Base-by-base conservation (phyloP, 345 rosid genomes). In the Citrus reticulata region DNA sequence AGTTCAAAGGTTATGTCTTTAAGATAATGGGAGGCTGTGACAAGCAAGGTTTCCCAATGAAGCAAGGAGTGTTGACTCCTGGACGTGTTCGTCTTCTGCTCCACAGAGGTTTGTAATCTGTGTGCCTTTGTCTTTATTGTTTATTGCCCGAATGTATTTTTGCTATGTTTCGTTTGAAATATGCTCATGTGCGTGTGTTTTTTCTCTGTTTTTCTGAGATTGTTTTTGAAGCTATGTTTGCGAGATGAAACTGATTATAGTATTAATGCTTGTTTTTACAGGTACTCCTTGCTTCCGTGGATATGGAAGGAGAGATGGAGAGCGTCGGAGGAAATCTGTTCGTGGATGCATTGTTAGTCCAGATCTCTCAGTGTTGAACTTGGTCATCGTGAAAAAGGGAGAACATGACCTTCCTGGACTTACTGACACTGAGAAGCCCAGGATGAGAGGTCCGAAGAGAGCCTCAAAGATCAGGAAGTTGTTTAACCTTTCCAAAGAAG, bases 1-100 rank as follows among this genome's bases (percentile, higher is more conserved):
- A 94, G 77, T 92, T 94, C 81, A 94, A 86, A 79, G 97, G 98
- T 2, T 94, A 94, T 39, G 87, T 94, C 9, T 94, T 92, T 82
- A 92, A 92, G 85, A 94, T 90, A 84, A 94, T 79, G 98, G 97
- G 94, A 78, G 98, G 98, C 25, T 94, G 95, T 49, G 97, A 92
- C 91, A 92, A 92, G 85, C 98, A 94, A 75, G 97, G 98, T 22
- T 92, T 94, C 72, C 95, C 98, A 57, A 91, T 91, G 97, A 91
- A 94, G 84, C 98, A 94, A 81, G 98, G 97, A 81, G 98, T 91
- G 79, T 81, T 91, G 24, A 91, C 98, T 64, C 88, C 93, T 25
- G 95, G 95, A 9, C 94, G 97, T 81, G 98, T 92, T 40, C 97
- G 91, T 49, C 94, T 94, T 74, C 72, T 94, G 87, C 94, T 94